Base-by-base conservation (phyloP, 2,329 filamentous ascomycete genomes). In the Pestalotiopsis fici region DNA sequence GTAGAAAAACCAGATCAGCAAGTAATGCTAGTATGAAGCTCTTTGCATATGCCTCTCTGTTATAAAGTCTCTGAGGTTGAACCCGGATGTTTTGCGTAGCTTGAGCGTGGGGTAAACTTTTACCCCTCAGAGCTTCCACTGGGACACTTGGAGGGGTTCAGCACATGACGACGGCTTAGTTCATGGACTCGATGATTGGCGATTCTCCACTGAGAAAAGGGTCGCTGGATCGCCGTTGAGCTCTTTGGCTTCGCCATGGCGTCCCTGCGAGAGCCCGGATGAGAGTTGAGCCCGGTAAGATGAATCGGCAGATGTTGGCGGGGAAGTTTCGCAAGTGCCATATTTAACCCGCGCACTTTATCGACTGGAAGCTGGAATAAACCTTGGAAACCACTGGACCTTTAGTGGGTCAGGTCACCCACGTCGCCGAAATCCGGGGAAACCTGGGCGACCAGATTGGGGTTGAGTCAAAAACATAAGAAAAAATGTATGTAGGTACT, bases 81-180 rank as follows among this genome's bases (percentile, higher is more conserved):
- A 21, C 21, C 37, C 21, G 3, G 9, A 56, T 18, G 6, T 43
- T 15, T 65, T 65, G 31, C 63, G 61, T 43, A 21, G 31, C 31
- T 35, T 35, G 61, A 59, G 56, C 21, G 63, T 23, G 63, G 63
- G 63, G 63, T 57, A 65, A 65, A 65, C 37, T 31, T 65, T 65
- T 65, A 65, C 50, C 63, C 63, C 55, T 57, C 28, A 54, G 35
- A 31, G 18, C 31, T 55, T 23, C 31, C 21, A 21, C 31, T 43
- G 31, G 27, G n/a, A 37, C n/a, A 54, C 25, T n/a, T 23, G 7
- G 35, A 5, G 4, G 60, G 60, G 21, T 13, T 63, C 12, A 54
- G 47, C 31, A 35, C 3, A 9, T 50, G 18, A 21, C 18, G 18
- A 50, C n/a, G 43, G 55, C 23, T 27, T 27, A 23, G 55, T 59